These are phyloP conservation scores for Gyromitra esculenta DNA, from an alignment of 2,329 filamentous ascomycete species.

Conservation along the genomic window DNA sequence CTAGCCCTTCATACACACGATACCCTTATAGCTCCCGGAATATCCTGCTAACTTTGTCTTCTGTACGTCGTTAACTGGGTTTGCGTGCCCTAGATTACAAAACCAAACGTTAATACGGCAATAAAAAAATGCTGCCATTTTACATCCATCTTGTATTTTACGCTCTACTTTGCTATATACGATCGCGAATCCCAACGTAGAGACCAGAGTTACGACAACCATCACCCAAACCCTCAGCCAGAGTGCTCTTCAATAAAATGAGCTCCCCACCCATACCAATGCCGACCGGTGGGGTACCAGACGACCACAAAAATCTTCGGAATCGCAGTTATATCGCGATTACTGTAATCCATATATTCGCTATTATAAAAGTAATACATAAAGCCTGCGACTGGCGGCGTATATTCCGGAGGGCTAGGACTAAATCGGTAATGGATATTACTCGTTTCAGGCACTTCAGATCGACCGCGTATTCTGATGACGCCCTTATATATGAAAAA, in stretches of 20 bases:
- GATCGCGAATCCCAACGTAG: neutral
- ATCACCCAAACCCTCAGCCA: neutral
- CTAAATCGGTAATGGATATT: neutral
- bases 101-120: neutral
- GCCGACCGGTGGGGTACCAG: neutral
- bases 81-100: neutral
- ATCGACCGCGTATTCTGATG: neutral
- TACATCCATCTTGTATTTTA: slow-evolving; percentile 1
- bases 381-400: slow-evolving; percentile 4
- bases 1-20: neutral
- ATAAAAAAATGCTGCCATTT: slow-evolving; percentile 2
- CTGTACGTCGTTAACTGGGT: neutral
- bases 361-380: slow-evolving; percentile 11
- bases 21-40: neutral
- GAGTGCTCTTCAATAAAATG: slow-evolving; percentile 18
- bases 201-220: neutral
- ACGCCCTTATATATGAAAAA: neutral
- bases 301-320: neutral
- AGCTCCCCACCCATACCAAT: slow-evolving; percentile 3
- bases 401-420: neutral
- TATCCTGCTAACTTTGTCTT: neutral
- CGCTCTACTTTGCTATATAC: neutral
- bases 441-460: neutral
- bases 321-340: neutral
- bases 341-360: neutral